A percentile compares a stretch with the other conserved stretches of the same genome.
These are phyloP conservation scores for Scenedesmus sp. DNA, from an alignment of 163 green algal species.

Conservation along the genomic window DNA sequence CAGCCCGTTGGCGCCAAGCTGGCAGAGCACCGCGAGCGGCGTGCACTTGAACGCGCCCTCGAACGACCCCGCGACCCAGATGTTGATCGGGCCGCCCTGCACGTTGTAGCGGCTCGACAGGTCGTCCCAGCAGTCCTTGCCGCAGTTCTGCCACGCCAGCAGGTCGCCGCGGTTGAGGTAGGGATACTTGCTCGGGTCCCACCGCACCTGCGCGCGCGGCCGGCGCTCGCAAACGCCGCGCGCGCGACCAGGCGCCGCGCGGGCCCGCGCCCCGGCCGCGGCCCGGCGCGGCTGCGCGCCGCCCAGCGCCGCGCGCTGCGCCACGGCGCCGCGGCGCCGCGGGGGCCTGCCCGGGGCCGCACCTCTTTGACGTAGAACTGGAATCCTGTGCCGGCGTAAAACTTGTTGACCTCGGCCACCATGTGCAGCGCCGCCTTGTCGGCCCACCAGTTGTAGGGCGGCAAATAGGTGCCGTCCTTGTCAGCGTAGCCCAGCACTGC, in stretches of 20 bases:
- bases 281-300: too few relatives aligned
- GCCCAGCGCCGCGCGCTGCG: too few relatives aligned
- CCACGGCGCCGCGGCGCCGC: too few relatives aligned
- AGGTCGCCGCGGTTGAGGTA: conserved; percentile 45
- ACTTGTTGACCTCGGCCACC: conserved; percentile 36
- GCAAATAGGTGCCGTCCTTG: conserved; percentile 28
- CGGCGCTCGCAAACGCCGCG: too few relatives aligned
- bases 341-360: too few relatives aligned
- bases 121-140: conserved; percentile 37
- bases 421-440: conserved; percentile 21
- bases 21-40: conserved; percentile 27
- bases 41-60: conserved; percentile 47
- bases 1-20: conserved; percentile 28
- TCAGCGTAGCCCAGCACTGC: conserved; percentile 42
- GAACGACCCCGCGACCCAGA: conserved; percentile 43
- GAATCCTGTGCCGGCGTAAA: conserved; percentile 34
- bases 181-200: conserved; percentile 36
- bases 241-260: too few relatives aligned
- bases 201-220: conserved; percentile 46
- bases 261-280: too few relatives aligned
- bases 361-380: conserved; percentile 18
- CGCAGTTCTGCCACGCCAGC: conserved; percentile 40
- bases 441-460: conserved; percentile 45
- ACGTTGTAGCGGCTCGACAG: conserved; percentile 41
- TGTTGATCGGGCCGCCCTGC: conserved; percentile 34